Evolutionary conservation across 2,329 filamentous ascomycete species (phyloP).

Genomic region (Ascochyta lentis): DNA sequence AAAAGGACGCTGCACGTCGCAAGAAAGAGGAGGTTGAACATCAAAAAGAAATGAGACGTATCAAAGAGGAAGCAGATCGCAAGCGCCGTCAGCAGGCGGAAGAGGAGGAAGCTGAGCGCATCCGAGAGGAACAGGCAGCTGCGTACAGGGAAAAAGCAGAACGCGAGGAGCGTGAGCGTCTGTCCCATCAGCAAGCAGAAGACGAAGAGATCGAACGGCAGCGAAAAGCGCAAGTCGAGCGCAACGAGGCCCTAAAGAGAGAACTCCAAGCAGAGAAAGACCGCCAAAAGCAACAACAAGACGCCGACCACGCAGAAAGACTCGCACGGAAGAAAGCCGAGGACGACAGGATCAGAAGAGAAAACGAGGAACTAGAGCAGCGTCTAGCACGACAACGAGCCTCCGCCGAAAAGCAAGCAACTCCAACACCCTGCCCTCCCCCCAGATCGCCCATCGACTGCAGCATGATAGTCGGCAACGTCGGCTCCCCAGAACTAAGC

Average conservation of each 20-base stretch:
- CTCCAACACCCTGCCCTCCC: not conserved
- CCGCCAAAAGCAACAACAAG: not conserved
- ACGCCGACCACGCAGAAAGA: not conserved
- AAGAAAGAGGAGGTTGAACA: slow-evolving; percentile 18
- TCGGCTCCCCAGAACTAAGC: slow-evolving; percentile 26
- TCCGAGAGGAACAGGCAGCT: slow-evolving; percentile 6
- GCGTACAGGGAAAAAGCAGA: not conserved
- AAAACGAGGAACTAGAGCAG: not conserved
- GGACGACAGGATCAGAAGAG: not conserved
- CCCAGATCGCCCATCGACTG: slow-evolving; percentile 22
- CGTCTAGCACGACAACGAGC: not conserved
- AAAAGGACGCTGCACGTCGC: slow-evolving; percentile 6
- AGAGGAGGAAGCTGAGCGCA: slow-evolving; percentile 7
- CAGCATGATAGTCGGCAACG: slow-evolving; percentile 13
- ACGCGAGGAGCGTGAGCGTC: not conserved
- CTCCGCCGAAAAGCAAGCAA: not conserved
- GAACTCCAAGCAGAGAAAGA: not conserved
- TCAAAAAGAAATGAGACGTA: not conserved
- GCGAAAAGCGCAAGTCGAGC: not conserved
- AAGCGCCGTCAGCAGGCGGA: not conserved
- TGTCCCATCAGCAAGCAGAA: not conserved
- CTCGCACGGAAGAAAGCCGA: not conserved
- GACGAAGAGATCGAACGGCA: not conserved
- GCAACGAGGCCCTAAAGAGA: not conserved
- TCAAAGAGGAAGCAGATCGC: not conserved